Percentiles rank a stretch among this genome's conserved stretches.
Evolutionary conservation across 768 basidiomycete genomes (phyloP).

Genomic region (Xanthoconium purpureum): DNA sequence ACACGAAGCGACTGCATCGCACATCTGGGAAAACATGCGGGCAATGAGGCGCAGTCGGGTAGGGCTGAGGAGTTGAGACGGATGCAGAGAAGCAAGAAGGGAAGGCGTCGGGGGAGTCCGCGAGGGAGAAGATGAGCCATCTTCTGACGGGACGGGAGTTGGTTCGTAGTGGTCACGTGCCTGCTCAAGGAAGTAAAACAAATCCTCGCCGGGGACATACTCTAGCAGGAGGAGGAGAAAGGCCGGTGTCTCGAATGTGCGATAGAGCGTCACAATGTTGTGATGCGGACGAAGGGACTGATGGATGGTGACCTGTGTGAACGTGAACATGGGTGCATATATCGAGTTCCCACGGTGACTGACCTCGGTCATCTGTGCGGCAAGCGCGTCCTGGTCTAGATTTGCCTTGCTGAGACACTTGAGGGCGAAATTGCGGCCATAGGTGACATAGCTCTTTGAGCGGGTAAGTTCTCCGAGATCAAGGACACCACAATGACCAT

Average conservation of each 20-base stretch:
- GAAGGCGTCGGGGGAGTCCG: constrained; percentile 92
- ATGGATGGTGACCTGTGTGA: constrained; percentile 80
- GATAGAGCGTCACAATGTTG: constrained; percentile 93
- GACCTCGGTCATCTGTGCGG: constrained; percentile 89
- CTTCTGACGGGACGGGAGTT: constrained; percentile 30
- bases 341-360: constrained; percentile 16
- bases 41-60: constrained; percentile 90
- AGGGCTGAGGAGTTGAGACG: constrained; percentile 76
- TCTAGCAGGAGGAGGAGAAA: constrained; percentile 92
- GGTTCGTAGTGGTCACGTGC: constrained; percentile 81
- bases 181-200: constrained; percentile 98
- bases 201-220: constrained; percentile 93
- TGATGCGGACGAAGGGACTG: constrained; percentile 86
- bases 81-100: constrained; percentile 79
- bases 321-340: constrained; percentile 8
- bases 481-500: constrained; percentile 53
- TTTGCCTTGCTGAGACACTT: constrained; percentile 95
- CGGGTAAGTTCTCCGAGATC: constrained; percentile 45
- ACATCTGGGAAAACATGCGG: constrained; percentile 99
- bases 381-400: constrained; percentile 83
- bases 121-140: constrained; percentile 32
- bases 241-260: constrained; percentile 87
- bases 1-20: constrained; percentile 92
- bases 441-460: constrained; percentile 41
- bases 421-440: constrained; percentile 87